These are phyloP conservation scores for Helichrysum umbraculigerum DNA, from an alignment of 129 eudicot genomes.

Conservation along the genomic window DNA sequence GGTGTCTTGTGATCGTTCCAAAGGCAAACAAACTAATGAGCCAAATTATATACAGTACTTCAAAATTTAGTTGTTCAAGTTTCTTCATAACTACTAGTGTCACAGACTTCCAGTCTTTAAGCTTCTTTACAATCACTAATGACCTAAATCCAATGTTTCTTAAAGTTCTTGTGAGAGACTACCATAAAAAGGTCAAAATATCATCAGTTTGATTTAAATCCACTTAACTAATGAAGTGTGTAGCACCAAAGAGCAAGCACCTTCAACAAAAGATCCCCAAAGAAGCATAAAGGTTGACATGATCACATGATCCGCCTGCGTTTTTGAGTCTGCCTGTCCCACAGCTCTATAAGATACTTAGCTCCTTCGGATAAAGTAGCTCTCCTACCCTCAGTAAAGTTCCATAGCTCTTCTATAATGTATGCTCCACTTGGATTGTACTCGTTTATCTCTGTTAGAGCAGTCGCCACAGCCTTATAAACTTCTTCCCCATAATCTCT, in stretches of 20 bases:
- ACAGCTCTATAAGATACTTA: constrained; percentile 39
- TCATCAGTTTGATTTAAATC: constrained; percentile 11
- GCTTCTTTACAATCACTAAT: not conserved
- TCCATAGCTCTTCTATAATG: constrained; percentile 68
- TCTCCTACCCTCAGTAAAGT: constrained; percentile 52
- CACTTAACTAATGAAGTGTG: constrained; percentile 13
- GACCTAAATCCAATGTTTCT: not conserved
- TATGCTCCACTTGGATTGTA: constrained; percentile 90
- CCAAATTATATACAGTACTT: too few relatives aligned
- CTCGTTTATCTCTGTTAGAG: constrained; percentile 66
- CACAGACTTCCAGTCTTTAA: not conserved
- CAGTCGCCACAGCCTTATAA: constrained; percentile 62
- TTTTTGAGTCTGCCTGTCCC: constrained; percentile 41
- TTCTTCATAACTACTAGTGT: not conserved
- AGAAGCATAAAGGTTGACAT: not conserved
- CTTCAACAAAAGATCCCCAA: not conserved
- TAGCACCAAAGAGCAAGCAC: constrained; percentile 7
- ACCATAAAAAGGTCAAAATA: constrained; percentile 4
- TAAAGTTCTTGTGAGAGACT: not conserved
- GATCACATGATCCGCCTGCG: constrained; percentile 19
- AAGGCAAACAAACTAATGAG: too few relatives aligned
- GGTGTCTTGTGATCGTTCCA: not conserved
- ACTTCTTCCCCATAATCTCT: constrained; percentile 53
- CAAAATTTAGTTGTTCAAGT: too few relatives aligned
- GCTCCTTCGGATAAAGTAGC: constrained; percentile 74